phyloP scores from a whole-genome alignment of 164 flowering plant genomes.

The Vitis riparia region DNA sequence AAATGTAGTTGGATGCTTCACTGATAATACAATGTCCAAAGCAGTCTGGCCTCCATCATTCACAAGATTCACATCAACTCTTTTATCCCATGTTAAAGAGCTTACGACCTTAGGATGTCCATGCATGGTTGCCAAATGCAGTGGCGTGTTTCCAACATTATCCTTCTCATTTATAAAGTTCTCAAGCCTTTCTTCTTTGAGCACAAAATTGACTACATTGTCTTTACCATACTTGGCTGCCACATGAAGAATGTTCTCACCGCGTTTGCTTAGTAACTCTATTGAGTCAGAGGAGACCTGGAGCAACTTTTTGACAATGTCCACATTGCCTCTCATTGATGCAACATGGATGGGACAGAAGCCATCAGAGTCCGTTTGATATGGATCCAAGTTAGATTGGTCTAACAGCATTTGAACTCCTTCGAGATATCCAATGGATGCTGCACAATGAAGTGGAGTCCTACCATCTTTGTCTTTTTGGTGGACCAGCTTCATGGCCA shows the following conservation, averaged over 20 bases:
- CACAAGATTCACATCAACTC: too few species aligned
- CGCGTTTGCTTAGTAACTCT: conserved; percentile 1
- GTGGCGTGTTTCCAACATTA: conserved; percentile 14
- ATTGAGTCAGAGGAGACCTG: neutral
- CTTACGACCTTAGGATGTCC: conserved; percentile 4
- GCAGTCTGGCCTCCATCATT: too few species aligned
- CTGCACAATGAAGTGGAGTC: conserved; percentile 13
- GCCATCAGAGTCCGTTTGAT: too few species aligned
- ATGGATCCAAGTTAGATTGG: too few species aligned
- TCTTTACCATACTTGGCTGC: conserved; percentile 15
- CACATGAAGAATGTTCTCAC: conserved; percentile 16
- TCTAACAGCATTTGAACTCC: neutral
- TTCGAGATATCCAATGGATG: conserved; percentile 6
- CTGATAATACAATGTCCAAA: too few species aligned
- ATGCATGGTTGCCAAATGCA: conserved; percentile 16
- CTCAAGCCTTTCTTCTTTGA: neutral
- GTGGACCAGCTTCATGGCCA: neutral
- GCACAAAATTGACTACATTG: conserved; percentile 4
- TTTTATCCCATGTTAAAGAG: too few species aligned
- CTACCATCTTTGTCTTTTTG: conserved; percentile 1
- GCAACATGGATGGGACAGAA: conserved; percentile 8
- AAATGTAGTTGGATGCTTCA: too few species aligned
- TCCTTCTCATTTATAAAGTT: conserved; percentile 12
- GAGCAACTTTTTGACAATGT: conserved; percentile 6
- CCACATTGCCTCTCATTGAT: neutral